Evolutionary conservation across 768 basidiomycete genomes (phyloP), one percentile per base, ranked within the genome.

Genomic region (Coprinellus micaceus): DNA sequence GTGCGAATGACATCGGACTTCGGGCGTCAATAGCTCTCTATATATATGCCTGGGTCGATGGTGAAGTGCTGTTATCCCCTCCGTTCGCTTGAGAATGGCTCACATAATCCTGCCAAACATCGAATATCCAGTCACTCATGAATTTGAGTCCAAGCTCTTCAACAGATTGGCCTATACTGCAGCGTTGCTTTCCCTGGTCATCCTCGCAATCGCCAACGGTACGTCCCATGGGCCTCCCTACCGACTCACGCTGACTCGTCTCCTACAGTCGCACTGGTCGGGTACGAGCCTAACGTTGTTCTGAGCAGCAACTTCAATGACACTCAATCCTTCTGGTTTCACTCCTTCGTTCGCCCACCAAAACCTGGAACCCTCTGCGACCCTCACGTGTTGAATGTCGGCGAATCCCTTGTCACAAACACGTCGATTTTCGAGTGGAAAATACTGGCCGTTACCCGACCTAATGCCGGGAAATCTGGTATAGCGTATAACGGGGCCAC

Each of bases 291-390:
- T 2, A 49, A 64, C 19, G 62, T 62, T 22, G 58, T 53, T 13
- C 66, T 70, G 54, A 43, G 61, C 25, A 58, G 58, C 28, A 54
- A 66, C 52, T 70, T 64, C 64, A 64, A 67, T 40, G 60, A 59
- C 6, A 66, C 64, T 1, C 63, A 66, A 41, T 44, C 29, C 2
- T 60, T 37, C 19, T 69, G 68, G 69, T 69, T 52, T 59, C 22
- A 66, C 40, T 19, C 43, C 0, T 63, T 62, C 37, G 62, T 69
- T 12, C 53, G 24, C 48, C 48, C n/a, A 43, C 29, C 4, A 29
- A 61, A 2, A 64, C 64, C 66, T 4, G 67, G 67, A 6, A 61
- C 67, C 0, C 59, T 68, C 10, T 70, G 69, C 47, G 65, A 67
- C 26, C 49, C 62, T 2, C 63, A 63, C 25, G 41, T 69, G n/a